Base-by-base conservation (phyloP, 306 rosid genomes). In the Glycine latifolia region DNA sequence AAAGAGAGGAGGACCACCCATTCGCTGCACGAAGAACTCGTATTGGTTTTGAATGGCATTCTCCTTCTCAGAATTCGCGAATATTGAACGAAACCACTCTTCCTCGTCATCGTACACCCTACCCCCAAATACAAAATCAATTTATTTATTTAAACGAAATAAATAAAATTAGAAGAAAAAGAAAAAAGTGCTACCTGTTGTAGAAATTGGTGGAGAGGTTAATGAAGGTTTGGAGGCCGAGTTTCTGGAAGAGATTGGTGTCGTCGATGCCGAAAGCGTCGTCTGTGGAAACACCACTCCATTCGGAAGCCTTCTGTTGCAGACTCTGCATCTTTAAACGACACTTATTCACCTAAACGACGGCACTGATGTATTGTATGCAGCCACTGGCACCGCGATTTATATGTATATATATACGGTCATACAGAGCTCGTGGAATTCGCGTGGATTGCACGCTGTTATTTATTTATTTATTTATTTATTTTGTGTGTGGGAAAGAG, bases 181-280 rank as follows among this genome's bases (percentile, higher is more conserved):
- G 1, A 35, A 33, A 35, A 5, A 35, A 8, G 12, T 0, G 0
- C 46, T 7, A 89, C 95, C 97, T 92, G 88, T 48, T 88, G 80
- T 95, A 95, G 87, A 95, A 95, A 85, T 89, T 88, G 89, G 98
- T 93, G 83, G 97, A 93, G 80, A 95, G 97, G 37, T 84, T 86
- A 7, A 93, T 46, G 88, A 95, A 90, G 52, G 94, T 80, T 75
- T 91, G 95, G 37, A 95, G 94, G 16, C 99, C 95, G 1, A 89
- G 89, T 61, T 90, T 91, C 43, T 89, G 73, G 78, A 91, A 95
- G 71, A 93, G 89, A 78, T 91, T 93, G 74, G 91, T 76, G 10
- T 86, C 87, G 76, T 93, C 97, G 10, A 95, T 91, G 83, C 94
- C 88, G 85, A 91, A 91, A 46, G 96, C 98, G 39, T 93, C 93